These are phyloP conservation scores for Penicillium egyptiacum DNA, from an alignment of 495 filamentous ascomycete species.

Conservation along the genomic window DNA sequence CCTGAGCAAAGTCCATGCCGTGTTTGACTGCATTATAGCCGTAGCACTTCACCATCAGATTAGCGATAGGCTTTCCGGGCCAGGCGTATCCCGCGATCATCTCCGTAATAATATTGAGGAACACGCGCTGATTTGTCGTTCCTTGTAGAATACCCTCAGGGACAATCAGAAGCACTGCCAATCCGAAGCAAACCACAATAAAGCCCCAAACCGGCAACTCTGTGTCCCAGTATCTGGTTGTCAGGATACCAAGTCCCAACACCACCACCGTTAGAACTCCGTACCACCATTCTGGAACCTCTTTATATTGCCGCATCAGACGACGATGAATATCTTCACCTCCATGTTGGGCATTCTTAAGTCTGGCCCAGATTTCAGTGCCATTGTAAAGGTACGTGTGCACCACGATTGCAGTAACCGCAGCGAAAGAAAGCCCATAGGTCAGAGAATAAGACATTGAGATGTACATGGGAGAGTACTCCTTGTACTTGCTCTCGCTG, in stretches of 20 bases:
- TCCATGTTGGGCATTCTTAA: conserved; percentile 52
- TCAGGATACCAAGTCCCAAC: conserved; percentile 60
- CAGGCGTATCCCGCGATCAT: conserved; percentile 75
- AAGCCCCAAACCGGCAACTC: conserved; percentile 80
- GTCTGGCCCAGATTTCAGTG: conserved; percentile 56
- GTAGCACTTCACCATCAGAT: conserved; percentile 85
- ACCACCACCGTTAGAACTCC: conserved; percentile 70
- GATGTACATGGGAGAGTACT: conserved; percentile 63
- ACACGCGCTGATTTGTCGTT: conserved; percentile 63
- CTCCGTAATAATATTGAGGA: conserved; percentile 74
- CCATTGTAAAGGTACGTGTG: conserved; percentile 61
- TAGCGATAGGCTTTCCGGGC: conserved; percentile 77
- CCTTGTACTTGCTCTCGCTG: conserved; percentile 53
- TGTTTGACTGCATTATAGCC: conserved; percentile 56
- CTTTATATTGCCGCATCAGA: conserved; percentile 31
- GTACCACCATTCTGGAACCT: conserved; percentile 45
- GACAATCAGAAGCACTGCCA: conserved; percentile 69
- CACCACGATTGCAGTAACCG: conserved; percentile 57
- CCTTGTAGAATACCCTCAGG: conserved; percentile 84
- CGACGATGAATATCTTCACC: conserved; percentile 48
- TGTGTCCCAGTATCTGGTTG: conserved; percentile 51
- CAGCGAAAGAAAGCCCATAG: conserved; percentile 64
- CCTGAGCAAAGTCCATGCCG: conserved; percentile 48
- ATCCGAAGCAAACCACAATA: conserved; percentile 61
- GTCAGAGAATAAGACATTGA: conserved; percentile 62